Base-by-base conservation (phyloP, 805 yeast genomes). In the Metschnikowia colocasiae region DNA sequence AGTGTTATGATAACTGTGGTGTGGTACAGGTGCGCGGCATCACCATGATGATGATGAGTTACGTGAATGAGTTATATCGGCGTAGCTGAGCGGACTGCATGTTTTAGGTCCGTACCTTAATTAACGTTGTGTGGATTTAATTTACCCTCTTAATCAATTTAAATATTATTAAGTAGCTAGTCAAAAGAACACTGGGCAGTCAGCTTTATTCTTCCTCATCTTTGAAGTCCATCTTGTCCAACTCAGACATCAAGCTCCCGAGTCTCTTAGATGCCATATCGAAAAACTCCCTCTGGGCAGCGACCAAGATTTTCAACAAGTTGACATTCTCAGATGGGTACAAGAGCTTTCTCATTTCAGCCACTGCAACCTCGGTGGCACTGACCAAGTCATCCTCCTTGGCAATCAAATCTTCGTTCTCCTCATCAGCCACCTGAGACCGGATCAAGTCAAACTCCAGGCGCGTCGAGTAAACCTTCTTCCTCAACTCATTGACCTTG, bases 381-480 rank as follows among this genome's bases (percentile, higher is more conserved):
- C 82, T 79, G 30, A 87, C 94, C 54, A 87, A 78, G 52, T 85
- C 92, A 61, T 87, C 95, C 64, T 87, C 95, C 50, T 74, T 73
- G 15, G 69, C 62, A 49, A 81, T 82, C 54, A 80, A 67, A 46
- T 77, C 80, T 53, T 74, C 75, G 50, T 71, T 69, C 54, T 82
- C 74, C 45, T 80, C 85, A 22, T 60, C 68, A 36, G 46, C 43
- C 22, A 56, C 44, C 56, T 80, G 85, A 46, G 87, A 73, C 63
- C 94, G 77, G 51, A 82, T 65, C 6, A 83, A 73, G 64, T 87
- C 95, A 59, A 87, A 84, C 48, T 78, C 82, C 48, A 79, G 73
- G 65, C 94, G 79, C 13, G 88, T 80, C 33, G 76, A 70, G 59
- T 85, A 87, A 22, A 87, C 95, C 47, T 75, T 78, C 60, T 76